Base-by-base conservation (phyloP, 768 basidiomycete species). In the Suillus placidus region DNA sequence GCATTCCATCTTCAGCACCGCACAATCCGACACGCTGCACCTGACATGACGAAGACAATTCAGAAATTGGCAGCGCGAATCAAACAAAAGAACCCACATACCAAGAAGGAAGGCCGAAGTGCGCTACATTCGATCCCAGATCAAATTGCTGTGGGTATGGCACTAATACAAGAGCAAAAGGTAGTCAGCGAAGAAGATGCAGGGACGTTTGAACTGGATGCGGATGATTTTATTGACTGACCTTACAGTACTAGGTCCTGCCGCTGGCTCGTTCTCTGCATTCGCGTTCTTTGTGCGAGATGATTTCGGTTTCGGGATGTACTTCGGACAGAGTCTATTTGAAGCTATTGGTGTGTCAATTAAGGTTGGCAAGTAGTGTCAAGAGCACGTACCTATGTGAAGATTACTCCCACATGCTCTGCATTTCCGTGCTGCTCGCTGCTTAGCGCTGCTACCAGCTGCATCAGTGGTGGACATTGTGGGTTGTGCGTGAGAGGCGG, bases 1-100 rank as follows among this genome's bases (percentile, higher is more conserved):
- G 67, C 65, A 64, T 75, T 78, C 47, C 65, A 64, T 26, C 66
- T 81, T 10, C 66, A 68, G 18, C 62, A 71, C 18, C 65, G 66
- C 9, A 79, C 76, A 0, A 66, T 71, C 9, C 56, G 58, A 1
- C 78, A 81, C 56, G 68, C 68, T 7, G 65, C 72, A 51, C 73
- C 76, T 14, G 64, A 77, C 34, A 74, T 80, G 74, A 61, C 61
- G 23, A 66, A 64, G 16, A 77, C 73, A 10, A 71, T 77, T 63
- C 42, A 43, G 16, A 64, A 26, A 37, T 43, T 64, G 37, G 34
- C 62, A 23, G 43, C 34, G 26, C 42, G 32, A 26, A 63, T 63
- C 26, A 63, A 61, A 45, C 35, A 61, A 43, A 61, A 61, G 35
- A 38, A 38, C 38, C 12, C 38, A 13, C 38, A 38, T 38, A 38